These are phyloP conservation scores for Gossypium davidsonii DNA, from an alignment of 441 rosid genomes.

Conservation along the genomic window DNA sequence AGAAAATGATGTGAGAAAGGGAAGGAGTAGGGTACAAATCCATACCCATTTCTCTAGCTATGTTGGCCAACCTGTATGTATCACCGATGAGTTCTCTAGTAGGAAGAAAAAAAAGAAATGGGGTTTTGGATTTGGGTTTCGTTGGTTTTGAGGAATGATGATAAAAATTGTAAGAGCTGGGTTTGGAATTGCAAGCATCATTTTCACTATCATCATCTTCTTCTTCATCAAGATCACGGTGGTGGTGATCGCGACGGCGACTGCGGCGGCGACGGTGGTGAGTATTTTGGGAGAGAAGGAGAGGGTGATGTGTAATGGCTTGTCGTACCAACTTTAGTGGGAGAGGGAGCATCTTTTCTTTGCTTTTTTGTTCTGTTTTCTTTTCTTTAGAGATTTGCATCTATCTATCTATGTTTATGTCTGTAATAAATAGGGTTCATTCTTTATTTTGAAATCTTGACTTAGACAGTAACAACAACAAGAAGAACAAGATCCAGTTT, in stretches of 20 bases:
- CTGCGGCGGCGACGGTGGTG: not conserved
- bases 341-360: slow-evolving; percentile 44
- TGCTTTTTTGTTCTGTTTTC: slow-evolving; percentile 15
- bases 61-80: slow-evolving; percentile 44
- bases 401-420: not conserved
- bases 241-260: not conserved
- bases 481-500: not conserved
- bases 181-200: slow-evolving; percentile 19
- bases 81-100: slow-evolving; percentile 46
- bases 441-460: slow-evolving; percentile 8
- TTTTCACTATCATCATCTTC: not conserved
- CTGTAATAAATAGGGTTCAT: not conserved
- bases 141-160: slow-evolving; percentile 1
- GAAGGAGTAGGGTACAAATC: slow-evolving; percentile 60
- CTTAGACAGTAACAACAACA: not conserved
- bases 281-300: slow-evolving; percentile 11
- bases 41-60: slow-evolving; percentile 68
- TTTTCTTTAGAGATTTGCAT: not conserved
- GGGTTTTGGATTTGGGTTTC: slow-evolving; percentile 27
- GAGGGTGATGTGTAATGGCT: slow-evolving; percentile 27
- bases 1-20: slow-evolving; percentile 67
- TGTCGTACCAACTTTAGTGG: slow-evolving; percentile 59
- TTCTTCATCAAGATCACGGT: not conserved
- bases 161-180: slow-evolving; percentile 5
- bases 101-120: slow-evolving; percentile 51